Base-by-base conservation (phyloP, 176 grass and related monocot species). In the Oryza meridionalis region DNA sequence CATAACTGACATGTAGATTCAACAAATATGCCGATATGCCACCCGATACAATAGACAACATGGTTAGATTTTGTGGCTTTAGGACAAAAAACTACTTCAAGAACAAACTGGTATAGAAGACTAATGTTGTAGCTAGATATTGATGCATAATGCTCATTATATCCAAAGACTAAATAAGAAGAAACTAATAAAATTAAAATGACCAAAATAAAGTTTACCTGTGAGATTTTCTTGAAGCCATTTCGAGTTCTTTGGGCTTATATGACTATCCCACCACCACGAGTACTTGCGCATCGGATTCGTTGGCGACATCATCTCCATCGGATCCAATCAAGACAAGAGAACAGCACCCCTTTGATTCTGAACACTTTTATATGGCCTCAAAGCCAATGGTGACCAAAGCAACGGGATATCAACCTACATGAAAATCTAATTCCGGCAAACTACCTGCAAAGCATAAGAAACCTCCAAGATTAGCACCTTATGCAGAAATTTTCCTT, bases 201-300 rank as follows among this genome's bases (percentile, higher is more conserved):
- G 62, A 25, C 2, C 1, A 0, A 79, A 79, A 75, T 0, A 90
- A 78, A 29, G 40, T 49, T 78, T 75, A 94, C 95, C 95, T 61
- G 92, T 80, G 62, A 97, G 95, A 81, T 97, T 97, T 83, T 97
- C 95, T 27, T 97, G 86, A 46, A 97, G 95, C 95, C 95, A 97
- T 91, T 94, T 94, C 0, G 95, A 94, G 49, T 97, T 97, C 80
- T 97, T 97, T 3, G 95, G 86, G 33, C 88, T 81, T 85, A 97
- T 94, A 82, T 94, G 92, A 77, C 90, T 97, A 53, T 97, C 92
- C 95, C 95, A 97, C 95, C 95, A 97, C 95, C 95, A 97, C 1
- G 95, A 97, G 44, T 97, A 97, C 82, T 91, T 85, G 67, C 86
- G 78, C 86, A 88, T 94, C 2, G 95, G 91, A 62, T 88, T 88